A percentile compares a stretch with the other conserved stretches of the same genome.
phyloP scores from a whole-genome alignment of 2,329 filamentous ascomycete species.

The Chaetomium globosum region DNA sequence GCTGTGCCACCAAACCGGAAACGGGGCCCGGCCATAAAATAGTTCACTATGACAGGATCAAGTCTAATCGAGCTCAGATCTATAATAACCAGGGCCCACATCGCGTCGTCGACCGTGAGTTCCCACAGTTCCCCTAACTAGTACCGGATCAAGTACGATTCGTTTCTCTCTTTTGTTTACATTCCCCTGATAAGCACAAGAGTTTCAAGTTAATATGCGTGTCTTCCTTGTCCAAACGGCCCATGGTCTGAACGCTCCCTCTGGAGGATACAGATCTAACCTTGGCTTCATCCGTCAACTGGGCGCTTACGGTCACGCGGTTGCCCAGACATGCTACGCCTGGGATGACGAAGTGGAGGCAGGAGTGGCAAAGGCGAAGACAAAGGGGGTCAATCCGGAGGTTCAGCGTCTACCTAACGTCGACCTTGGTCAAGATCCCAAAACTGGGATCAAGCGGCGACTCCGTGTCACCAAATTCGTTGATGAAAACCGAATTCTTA shows the following conservation, averaged over 20 bases:
- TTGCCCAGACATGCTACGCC: constrained; percentile 35
- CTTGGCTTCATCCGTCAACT: constrained; percentile 31
- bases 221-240: constrained; percentile 37
- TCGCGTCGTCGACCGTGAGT: background rate
- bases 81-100: background rate
- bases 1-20: constrained; percentile 6
- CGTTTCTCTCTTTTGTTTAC: background rate
- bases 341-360: constrained; percentile 29
- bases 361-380: constrained; percentile 20
- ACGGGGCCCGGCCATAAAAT: background rate
- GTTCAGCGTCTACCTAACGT: constrained; percentile 19
- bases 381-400: constrained; percentile 30
- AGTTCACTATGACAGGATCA: background rate
- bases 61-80: background rate
- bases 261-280: constrained; percentile 36
- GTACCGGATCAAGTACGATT: background rate
- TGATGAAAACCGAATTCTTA: constrained; percentile 32
- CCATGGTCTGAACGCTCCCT: constrained; percentile 34
- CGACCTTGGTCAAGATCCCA: constrained; percentile 7
- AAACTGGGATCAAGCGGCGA: background rate
- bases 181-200: background rate
- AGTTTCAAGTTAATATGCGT: constrained; percentile 22
- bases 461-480: constrained; percentile 22
- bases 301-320: constrained; percentile 21
- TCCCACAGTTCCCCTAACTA: background rate